Evolutionary conservation across 2,329 filamentous ascomycete species (phyloP), one percentile per base, ranked within the genome.

Genomic region (Fusarium keratoplasticum): DNA sequence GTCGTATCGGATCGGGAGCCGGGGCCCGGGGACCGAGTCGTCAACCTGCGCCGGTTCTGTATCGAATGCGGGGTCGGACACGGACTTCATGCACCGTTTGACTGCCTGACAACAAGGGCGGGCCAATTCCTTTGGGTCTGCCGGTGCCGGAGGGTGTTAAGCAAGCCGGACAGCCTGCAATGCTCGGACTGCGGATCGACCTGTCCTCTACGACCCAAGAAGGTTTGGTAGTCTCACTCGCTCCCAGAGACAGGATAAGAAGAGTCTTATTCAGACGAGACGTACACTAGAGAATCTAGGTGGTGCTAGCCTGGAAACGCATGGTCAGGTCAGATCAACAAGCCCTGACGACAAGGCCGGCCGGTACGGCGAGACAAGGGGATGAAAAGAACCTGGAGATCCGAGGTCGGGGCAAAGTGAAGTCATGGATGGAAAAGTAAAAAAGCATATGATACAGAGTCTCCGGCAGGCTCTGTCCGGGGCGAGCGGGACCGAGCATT

Each of bases 91-190:
- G 79, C 75, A 4, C 81, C 83, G 2, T 81, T 80, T 36, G 83
- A 84, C 72, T 80, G 80, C 40, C 71, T 85, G 22, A 81, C 79
- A 11, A 84, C 84, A 10, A 81, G 81, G 68, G 80, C 80, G 3
- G 80, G 81, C 1, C 80, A 82, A 55, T 81, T 82, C 60, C 79
- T 85, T 18, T 85, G 83, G 83, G 79, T 85, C 10, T 85, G 84
- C 73, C 77, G 72, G 16, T 85, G 84, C 67, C 79, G 79, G 22
- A 75, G 73, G 52, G 79, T 84, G 20, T 83, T 82, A 80, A 80
- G 80, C 38, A 84, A 84, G 69, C 81, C 82, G 0, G 74, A 72
- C 11, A 82, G 78, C 66, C 71, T 82, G 14, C 77, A 78, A 44
- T 85, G 83, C 64, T 78, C 81, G 16, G 74, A 81, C 42, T 85